A percentile compares a stretch with the other conserved stretches of the same genome.
Conservation (phyloP, 176 grass and related monocot species). For the Zizania latifolia region DNA sequence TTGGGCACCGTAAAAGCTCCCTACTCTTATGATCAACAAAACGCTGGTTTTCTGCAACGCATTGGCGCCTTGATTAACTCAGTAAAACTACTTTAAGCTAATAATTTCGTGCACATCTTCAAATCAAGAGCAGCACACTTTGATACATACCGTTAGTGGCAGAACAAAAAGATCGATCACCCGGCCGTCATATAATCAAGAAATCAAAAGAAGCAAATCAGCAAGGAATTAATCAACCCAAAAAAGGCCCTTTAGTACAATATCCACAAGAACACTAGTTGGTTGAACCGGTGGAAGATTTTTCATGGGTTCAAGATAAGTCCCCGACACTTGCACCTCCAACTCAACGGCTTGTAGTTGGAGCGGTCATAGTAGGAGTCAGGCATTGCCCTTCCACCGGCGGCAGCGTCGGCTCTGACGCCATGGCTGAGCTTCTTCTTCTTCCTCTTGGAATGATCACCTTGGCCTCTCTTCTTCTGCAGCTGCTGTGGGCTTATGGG, state of each 20-base stretch:
- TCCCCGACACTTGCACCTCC: slow-evolving; percentile 63
- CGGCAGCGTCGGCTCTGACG: neutral
- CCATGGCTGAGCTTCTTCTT: slow-evolving; percentile 29
- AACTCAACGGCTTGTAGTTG: slow-evolving; percentile 73
- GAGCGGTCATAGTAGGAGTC: slow-evolving; percentile 50
- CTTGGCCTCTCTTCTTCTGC: neutral
- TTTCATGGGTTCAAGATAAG: slow-evolving; percentile 41
- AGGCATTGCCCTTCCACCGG: slow-evolving; percentile 14
- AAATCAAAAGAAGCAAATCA: neutral
- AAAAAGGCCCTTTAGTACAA: slow-evolving; percentile 2
- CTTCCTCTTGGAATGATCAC: neutral
- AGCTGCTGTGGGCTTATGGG: slow-evolving; percentile 29
- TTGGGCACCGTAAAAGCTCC: no score
- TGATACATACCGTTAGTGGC: no score
- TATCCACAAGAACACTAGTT: slow-evolving; percentile 16
- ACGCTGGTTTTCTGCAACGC: no score
- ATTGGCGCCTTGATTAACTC: no score
- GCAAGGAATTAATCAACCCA: neutral
- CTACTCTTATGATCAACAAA: no score
- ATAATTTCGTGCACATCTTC: no score
- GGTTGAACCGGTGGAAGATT: neutral
- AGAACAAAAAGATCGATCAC: slow-evolving; percentile 19
- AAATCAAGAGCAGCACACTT: no score
- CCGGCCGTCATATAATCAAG: neutral
- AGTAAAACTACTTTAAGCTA: no score